Percentiles rank a stretch among this genome's conserved stretches.
These are phyloP conservation scores for Ophiobolus disseminans DNA, from an alignment of 2,329 filamentous ascomycete genomes.

Conservation along the genomic window DNA sequence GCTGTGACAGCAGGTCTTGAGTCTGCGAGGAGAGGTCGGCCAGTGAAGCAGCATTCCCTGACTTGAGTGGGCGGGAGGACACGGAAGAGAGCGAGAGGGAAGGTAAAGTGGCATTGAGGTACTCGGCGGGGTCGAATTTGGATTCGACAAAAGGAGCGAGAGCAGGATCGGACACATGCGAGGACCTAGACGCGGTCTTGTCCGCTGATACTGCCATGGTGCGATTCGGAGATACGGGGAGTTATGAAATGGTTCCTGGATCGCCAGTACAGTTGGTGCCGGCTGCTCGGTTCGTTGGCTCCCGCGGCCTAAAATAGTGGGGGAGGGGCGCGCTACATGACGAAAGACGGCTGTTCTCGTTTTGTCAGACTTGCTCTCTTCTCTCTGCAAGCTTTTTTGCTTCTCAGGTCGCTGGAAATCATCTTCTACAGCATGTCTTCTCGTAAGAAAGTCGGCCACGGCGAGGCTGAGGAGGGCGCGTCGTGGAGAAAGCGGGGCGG, in stretches of 20 bases:
- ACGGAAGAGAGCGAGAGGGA: slow-evolving; percentile 63
- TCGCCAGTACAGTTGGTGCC: slow-evolving; percentile 18
- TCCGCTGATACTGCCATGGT: slow-evolving; percentile 38
- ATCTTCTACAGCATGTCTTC: not conserved
- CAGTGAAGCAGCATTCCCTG: slow-evolving; percentile 63
- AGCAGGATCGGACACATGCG: slow-evolving; percentile 73
- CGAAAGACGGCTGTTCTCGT: not conserved
- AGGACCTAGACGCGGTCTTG: slow-evolving; percentile 30
- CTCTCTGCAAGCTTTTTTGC: no score
- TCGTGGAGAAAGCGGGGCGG: slow-evolving; percentile 7
- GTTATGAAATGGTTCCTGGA: slow-evolving; percentile 20
- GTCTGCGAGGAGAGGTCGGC: slow-evolving; percentile 81
- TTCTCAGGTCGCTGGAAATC: not conserved
- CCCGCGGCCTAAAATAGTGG: slow-evolving; percentile 17
- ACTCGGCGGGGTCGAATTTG: slow-evolving; percentile 82
- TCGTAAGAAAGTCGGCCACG: no score
- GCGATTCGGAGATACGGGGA: slow-evolving; percentile 13
- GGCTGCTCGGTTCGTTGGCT: slow-evolving; percentile 20
- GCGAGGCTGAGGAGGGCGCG: not conserved
- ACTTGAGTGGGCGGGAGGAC: slow-evolving; percentile 47
- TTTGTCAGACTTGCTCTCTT: no score
- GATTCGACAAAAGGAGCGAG: slow-evolving; percentile 77
- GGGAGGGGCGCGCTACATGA: slow-evolving; percentile 19
- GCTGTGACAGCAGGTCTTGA: slow-evolving; percentile 82
- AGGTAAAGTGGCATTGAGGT: slow-evolving; percentile 81